These are phyloP conservation scores for Cercophora scortea DNA, from an alignment of 495 filamentous ascomycete species.

Conservation along the genomic window DNA sequence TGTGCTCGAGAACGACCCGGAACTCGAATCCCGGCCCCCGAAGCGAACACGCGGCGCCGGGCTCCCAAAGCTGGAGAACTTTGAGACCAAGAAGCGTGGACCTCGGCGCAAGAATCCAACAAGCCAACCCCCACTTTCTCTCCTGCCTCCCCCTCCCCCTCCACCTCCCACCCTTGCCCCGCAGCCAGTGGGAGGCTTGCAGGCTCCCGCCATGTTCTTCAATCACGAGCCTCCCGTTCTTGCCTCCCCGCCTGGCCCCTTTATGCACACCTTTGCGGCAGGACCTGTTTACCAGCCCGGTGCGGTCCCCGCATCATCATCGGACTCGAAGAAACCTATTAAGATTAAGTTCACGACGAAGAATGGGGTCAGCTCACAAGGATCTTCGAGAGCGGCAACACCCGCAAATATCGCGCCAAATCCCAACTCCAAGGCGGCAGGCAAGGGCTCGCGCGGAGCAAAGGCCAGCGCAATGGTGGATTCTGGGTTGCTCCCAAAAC, in stretches of 20 bases:
- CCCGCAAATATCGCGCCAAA: slow-evolving; percentile 11
- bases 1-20: slow-evolving; percentile 27
- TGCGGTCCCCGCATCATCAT: slow-evolving; percentile 11
- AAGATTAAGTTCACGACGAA: slow-evolving; percentile 24
- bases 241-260: slow-evolving; percentile 14
- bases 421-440: slow-evolving; percentile 8
- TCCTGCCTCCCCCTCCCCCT: slow-evolving; percentile 10
- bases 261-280: slow-evolving; percentile 23
- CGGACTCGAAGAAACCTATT: slow-evolving; percentile 23
- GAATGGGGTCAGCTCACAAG: slow-evolving; percentile 8
- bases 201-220: slow-evolving; percentile 14
- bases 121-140: slow-evolving; percentile 5
- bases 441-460: slow-evolving; percentile 7
- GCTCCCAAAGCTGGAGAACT: slow-evolving; percentile 2
- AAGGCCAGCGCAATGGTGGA: slow-evolving; percentile 3
- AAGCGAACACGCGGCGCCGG: slow-evolving; percentile 10
- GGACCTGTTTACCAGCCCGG: slow-evolving; percentile 11
- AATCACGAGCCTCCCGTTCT: slow-evolving; percentile 8
- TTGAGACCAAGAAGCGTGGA: slow-evolving; percentile 16
- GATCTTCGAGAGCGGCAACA: slow-evolving; percentile 11
- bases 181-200: slow-evolving; percentile 8
- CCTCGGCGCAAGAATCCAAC: slow-evolving; percentile 11
- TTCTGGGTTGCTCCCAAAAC: background rate
- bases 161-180: slow-evolving; percentile 9
- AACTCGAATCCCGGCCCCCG: slow-evolving; percentile 15